Conservation (phyloP, 257 asterid genomes). For the Solanum lignicaule region DNA sequence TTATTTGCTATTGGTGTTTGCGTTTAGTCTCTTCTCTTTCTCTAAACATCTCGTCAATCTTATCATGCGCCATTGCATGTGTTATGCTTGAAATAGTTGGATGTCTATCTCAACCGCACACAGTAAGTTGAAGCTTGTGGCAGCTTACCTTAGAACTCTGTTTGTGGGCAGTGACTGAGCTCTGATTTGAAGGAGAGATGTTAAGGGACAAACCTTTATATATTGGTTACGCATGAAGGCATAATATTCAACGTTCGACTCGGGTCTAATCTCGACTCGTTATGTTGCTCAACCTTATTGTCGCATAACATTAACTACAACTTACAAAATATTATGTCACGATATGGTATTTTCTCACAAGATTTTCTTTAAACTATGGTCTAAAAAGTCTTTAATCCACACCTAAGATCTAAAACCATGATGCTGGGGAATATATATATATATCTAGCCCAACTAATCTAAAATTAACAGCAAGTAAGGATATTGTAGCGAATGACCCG, state of each 20-base stretch:
- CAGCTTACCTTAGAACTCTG: no score
- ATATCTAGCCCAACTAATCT: neutral
- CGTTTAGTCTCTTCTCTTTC: slow-evolving; percentile 17
- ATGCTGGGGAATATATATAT: neutral
- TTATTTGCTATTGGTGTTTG: neutral
- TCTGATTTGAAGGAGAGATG: slow-evolving; percentile 10
- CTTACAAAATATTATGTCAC: no score
- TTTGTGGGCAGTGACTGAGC: neutral
- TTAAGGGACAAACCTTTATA: neutral
- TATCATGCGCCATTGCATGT: slow-evolving; percentile 64
- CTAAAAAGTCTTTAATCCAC: neutral
- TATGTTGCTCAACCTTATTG: no score
- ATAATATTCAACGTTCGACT: neutral
- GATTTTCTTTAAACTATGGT: neutral
- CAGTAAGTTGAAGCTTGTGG: neutral
- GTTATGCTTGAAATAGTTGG: slow-evolving; percentile 36
- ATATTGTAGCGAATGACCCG: neutral
- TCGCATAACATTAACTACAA: no score
- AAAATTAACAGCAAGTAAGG: neutral
- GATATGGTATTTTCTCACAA: neutral
- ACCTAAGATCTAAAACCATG: neutral
- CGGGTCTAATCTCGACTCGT: neutral
- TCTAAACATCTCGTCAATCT: slow-evolving; percentile 50
- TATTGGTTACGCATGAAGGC: neutral
- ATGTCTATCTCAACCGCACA: slow-evolving; percentile 22